phyloP scores from a whole-genome alignment of 768 basidiomycete species.

The Boletus insuetus region DNA sequence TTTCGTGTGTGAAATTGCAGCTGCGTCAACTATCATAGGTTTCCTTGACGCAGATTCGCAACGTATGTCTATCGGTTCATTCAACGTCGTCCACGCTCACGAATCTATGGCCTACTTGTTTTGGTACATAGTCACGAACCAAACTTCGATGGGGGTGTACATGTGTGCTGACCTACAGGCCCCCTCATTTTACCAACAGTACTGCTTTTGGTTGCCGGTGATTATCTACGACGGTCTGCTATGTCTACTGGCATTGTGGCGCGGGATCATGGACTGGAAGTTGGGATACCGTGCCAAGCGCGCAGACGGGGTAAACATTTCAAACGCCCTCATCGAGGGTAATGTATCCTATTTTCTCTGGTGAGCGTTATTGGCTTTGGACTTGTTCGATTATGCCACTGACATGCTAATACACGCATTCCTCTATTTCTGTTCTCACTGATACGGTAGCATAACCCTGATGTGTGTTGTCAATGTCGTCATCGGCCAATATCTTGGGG shows the following conservation, averaged over 20 bases:
- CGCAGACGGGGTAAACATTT: not conserved
- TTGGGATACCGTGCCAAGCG: not conserved
- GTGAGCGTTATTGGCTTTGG: not conserved
- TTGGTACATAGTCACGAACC: not conserved
- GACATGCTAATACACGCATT: too few species aligned
- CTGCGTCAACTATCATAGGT: slow-evolving; percentile 3
- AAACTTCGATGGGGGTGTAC: not conserved
- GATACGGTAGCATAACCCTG: slow-evolving; percentile 16
- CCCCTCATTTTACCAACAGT: not conserved
- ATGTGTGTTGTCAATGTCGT: not conserved
- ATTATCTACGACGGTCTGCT: slow-evolving; percentile 5
- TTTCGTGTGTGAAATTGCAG: slow-evolving; percentile 12
- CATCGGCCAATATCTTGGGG: slow-evolving; percentile 2
- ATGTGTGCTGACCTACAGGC: not conserved
- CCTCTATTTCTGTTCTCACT: slow-evolving; percentile 8
- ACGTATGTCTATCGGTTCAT: not conserved
- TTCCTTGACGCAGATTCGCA: slow-evolving; percentile 1
- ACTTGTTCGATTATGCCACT: too few species aligned
- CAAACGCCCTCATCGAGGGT: slow-evolving; percentile 9
- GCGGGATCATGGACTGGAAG: not conserved
- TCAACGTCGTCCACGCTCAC: not conserved
- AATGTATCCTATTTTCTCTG: slow-evolving; percentile 14
- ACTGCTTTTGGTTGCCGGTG: slow-evolving; percentile 5
- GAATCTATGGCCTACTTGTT: too few species aligned
- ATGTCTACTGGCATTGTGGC: slow-evolving; percentile 5